Evolutionary conservation across 78 protist genomes (phyloP), one percentile per base, ranked within the genome.

Genomic region (Trichosphaerium sp.): DNA sequence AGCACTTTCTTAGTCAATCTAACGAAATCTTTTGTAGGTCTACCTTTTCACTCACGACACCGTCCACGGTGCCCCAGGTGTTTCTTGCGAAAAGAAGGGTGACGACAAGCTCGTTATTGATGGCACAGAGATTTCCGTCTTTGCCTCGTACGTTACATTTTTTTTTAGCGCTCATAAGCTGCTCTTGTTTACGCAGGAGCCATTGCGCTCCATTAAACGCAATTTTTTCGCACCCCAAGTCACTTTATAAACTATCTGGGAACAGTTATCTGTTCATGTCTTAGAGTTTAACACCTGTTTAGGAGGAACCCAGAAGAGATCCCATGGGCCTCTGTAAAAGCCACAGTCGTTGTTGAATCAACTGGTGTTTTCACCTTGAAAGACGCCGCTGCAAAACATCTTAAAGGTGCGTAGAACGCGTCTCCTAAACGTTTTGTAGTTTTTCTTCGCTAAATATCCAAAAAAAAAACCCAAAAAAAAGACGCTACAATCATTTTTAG

Each of bases 361-460:
- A 93, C 99, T 26, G 99, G 99, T 63, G 83, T 95, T 39, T 98
- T 95, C 92, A 71, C 84, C 38, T 40, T 73, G 42, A 61, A 39
- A 6, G 98, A 73, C 35, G 80, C 70, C 68, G 97, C 95, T 35
- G 28, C 38, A 56, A 59, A 28, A 31, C 99, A 96, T 69, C 43
- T 91, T 51, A 74, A 38, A 64, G 96, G 80, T 25, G n/a, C n/a
- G n/a, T n/a, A n/a, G n/a, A n/a, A n/a, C 49, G 70, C 59, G 5
- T 5, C 5, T 5, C 21, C 5, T 28, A 5, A 3, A 51, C 3
- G 25, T 6, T 51, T n/a, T 14, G 1, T 7, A 55, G 11, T 14
- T 39, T 4, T 15, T 21, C 60, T n/a, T n/a, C n/a, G n/a, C n/a
- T n/a, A n/a, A n/a, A n/a, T n/a, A n/a, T n/a, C n/a, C n/a, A n/a